Conservation (phyloP, 176 grass and related monocot species). For the Miscanthus lutarioriparius region DNA sequence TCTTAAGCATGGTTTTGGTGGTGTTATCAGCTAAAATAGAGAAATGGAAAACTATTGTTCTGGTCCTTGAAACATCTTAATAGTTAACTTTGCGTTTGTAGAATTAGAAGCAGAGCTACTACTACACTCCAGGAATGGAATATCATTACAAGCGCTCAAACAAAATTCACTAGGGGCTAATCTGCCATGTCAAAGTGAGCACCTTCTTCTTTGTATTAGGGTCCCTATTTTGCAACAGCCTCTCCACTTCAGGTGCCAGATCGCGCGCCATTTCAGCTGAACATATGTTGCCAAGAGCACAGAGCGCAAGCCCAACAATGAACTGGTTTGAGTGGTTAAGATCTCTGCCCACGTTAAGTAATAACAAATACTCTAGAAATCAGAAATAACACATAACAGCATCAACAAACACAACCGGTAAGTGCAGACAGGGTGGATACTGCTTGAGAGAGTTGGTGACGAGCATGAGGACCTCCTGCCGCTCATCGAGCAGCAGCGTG, state of each 20-base stretch:
- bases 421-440: conserved; percentile 57
- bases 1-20: neutral
- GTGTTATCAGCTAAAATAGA: neutral
- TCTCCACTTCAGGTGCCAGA: conserved; percentile 95
- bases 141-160: neutral
- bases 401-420: conserved; percentile 11
- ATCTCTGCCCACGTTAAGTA: conserved; percentile 84
- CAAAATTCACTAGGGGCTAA: neutral
- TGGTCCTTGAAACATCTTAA: neutral
- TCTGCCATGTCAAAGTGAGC: neutral
- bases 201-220: conserved; percentile 99
- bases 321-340: conserved; percentile 98
- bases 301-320: conserved; percentile 95
- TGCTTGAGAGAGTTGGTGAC: conserved; percentile 99
- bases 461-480: conserved; percentile 99
- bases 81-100: neutral
- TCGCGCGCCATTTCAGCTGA: conserved; percentile 98
- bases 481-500: conserved; percentile 97
- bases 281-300: conserved; percentile 97
- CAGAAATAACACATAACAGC: neutral
- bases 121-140: neutral
- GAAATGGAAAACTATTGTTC: neutral
- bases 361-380: conserved; percentile 27
- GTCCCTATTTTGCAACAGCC: conserved; percentile 80
- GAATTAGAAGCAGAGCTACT: neutral